Conservation (phyloP, 139 green algal species). For the Asterochloris erici region DNA sequence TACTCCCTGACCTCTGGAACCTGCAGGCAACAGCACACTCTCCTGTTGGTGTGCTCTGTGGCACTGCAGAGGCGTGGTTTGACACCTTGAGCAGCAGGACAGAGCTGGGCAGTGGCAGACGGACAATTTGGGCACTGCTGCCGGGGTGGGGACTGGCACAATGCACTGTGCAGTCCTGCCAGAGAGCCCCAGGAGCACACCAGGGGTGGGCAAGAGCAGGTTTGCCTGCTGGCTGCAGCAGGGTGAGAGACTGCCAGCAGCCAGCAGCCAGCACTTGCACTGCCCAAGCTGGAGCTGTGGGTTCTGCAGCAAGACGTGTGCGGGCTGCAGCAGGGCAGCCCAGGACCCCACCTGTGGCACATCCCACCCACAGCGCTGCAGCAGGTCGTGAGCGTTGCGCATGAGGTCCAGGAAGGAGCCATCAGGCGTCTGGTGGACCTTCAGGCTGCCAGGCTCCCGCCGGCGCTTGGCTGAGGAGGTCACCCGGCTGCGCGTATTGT, state of each 20-base stretch:
- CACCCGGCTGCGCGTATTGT: conserved; percentile 79
- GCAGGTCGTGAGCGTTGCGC: conserved; percentile 81
- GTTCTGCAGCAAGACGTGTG: too few species aligned
- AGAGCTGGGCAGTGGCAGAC: too few species aligned
- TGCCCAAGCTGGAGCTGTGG: too few species aligned
- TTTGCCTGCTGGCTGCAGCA: too few species aligned
- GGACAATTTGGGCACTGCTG: neutral
- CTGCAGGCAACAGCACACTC: neutral
- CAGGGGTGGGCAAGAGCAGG: too few species aligned
- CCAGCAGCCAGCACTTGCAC: too few species aligned
- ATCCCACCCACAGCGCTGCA: conserved; percentile 57
- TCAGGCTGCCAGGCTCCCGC: conserved; percentile 54
- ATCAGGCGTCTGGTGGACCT: conserved; percentile 92
- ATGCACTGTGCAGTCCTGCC: too few species aligned
- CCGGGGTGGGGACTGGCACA: too few species aligned
- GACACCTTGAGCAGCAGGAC: neutral
- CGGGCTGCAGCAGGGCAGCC: neutral
- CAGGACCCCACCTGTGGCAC: conserved; percentile 38
- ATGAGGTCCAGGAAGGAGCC: conserved; percentile 95
- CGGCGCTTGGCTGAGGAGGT: conserved; percentile 89
- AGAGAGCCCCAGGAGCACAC: too few species aligned
- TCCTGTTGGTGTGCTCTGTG: neutral
- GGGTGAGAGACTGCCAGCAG: too few species aligned
- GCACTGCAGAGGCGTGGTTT: neutral
- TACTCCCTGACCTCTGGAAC: conserved; percentile 65